Percentiles rank a stretch among this genome's conserved stretches.
phyloP scores from a whole-genome alignment of 1,284 basidiomycete genomes.

The Ganoderma sp. region DNA sequence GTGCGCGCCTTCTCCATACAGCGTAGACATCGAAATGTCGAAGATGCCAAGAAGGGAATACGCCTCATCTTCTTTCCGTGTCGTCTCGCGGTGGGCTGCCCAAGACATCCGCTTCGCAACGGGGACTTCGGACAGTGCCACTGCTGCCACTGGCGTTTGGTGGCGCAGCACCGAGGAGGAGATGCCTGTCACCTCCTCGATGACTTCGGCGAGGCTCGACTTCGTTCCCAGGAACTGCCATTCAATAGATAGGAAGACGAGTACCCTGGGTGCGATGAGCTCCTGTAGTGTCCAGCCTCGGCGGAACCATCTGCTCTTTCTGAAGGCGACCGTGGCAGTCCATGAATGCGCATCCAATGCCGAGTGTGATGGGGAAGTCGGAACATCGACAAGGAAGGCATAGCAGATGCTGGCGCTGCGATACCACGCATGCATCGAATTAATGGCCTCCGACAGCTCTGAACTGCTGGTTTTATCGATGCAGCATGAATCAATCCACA shows the following conservation, averaged over 20 bases:
- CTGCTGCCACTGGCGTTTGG: too few relatives aligned
- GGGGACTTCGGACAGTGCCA: neutral
- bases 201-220: neutral
- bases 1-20: neutral
- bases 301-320: slow-evolving; percentile 4
- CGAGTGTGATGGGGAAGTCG: slow-evolving; percentile 38
- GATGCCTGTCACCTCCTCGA: slow-evolving; percentile 3
- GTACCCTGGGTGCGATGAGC: neutral
- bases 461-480: slow-evolving; percentile 1
- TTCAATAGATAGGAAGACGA: neutral
- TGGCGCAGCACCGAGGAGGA: neutral
- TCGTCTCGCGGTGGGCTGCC: neutral
- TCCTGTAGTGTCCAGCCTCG: slow-evolving; percentile 3
- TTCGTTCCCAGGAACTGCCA: neutral
- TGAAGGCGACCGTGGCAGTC: neutral
- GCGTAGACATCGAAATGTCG: neutral
- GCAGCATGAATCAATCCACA: neutral
- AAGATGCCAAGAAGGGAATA: neutral
- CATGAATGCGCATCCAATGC: slow-evolving; percentile 29
- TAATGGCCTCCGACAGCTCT: neutral
- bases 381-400: neutral
- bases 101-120: slow-evolving; percentile 1
- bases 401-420: neutral
- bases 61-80: neutral
- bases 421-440: neutral